A percentile compares a stretch with the other conserved stretches of the same genome.
Evolutionary conservation across 2,329 filamentous ascomycete species (phyloP).

Genomic region (Venturia effusa): DNA sequence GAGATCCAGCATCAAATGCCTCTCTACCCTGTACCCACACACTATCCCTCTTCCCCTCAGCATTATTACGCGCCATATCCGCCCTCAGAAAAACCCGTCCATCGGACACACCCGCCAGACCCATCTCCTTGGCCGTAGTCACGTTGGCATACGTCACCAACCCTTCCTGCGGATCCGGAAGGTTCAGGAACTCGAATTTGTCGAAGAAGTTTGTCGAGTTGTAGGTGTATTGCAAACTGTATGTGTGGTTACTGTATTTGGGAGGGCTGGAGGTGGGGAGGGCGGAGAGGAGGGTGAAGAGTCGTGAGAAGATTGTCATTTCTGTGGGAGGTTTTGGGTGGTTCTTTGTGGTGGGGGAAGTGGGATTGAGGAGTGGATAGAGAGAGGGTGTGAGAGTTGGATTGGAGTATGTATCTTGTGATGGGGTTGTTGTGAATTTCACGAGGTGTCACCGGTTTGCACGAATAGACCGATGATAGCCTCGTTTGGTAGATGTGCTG

Average conservation of each 20-base stretch:
- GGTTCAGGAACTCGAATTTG: neutral
- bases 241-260: neutral
- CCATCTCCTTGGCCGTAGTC: neutral
- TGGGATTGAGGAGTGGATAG: neutral
- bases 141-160: neutral
- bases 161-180: neutral
- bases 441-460: neutral
- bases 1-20: neutral
- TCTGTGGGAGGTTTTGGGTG: neutral
- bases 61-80: neutral
- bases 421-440: neutral
- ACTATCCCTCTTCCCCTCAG: neutral
- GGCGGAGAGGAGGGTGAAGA: neutral
- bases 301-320: neutral
- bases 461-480: neutral
- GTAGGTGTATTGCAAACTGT: neutral
- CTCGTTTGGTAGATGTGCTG: neutral
- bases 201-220: neutral
- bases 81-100: neutral
- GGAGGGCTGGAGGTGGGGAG: neutral
- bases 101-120: neutral
- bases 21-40: neutral
- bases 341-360: neutral
- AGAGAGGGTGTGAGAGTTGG: neutral
- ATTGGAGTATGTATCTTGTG: too few species aligned